Evolutionary conservation across 1,139 yeast species (phyloP), one percentile per base, ranked within the genome.

Genomic region (Kurtzmaniella quercitrusa): DNA sequence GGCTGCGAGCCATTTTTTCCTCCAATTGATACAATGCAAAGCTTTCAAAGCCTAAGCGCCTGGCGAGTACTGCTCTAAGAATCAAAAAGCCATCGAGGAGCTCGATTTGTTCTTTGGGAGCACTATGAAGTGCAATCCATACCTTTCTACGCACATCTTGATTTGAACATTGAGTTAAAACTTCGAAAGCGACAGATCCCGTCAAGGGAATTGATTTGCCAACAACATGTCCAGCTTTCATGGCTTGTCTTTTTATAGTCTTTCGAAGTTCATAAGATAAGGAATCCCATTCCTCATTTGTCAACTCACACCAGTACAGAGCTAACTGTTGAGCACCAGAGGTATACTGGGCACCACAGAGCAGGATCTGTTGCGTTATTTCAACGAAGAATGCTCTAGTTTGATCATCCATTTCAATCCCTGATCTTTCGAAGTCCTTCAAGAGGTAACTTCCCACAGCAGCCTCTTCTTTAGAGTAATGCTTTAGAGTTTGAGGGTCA

Each of bases 341-440:
- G 45, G 68, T 73, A 59, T 91, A 91, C 39, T 82, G 80, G 47
- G 95, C 94, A 0, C 98, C 98, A 17, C 82, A 67, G 7, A 85
- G 66, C 2, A 96, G 86, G 18, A 93, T 88, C 48, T 83, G 79
- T 51, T 88, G 94, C 4, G 96, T 86, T 35, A 89, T 67, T 14
- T 79, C 74, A 22, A 93, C 91, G 60, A 93, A 94, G 48, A 78
- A 74, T 15, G 76, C 73, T 47, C 95, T 71, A 0, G 86, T 76
- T 22, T 70, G 66, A 0, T 83, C 80, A 53, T 80, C 84, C 82
- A 91, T 82, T 54, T 84, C 85, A 34, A 91, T 87, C 1, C 98
- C 98, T 0, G 96, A 87, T 50, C 89, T 82, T 53, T 87, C 87
- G 57, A 93, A 93, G 61, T 94, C 99, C 41, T 86, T 82, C 48